These are phyloP conservation scores for Carex littledalei DNA, from an alignment of 176 grass and related monocot genomes.

Conservation along the genomic window DNA sequence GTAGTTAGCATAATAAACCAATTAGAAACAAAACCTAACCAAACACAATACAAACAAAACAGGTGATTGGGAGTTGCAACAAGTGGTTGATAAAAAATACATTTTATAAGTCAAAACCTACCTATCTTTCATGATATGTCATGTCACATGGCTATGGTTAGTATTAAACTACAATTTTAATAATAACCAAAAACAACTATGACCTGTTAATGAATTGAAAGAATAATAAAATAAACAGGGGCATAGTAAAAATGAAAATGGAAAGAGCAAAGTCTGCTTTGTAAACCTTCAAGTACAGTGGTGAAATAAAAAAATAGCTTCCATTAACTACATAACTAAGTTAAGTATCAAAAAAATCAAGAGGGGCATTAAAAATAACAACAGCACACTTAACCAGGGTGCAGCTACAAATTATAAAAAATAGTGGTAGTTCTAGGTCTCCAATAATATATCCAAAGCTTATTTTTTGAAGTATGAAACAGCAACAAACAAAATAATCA, in stretches of 20 bases:
- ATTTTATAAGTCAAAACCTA: neutral
- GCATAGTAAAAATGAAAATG: neutral
- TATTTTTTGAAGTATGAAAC: neutral
- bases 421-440: neutral
- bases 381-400: neutral
- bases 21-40: neutral
- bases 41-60: neutral
- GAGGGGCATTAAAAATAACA: conserved; percentile 1
- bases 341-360: neutral
- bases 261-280: neutral
- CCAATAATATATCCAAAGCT: neutral
- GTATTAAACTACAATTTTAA: neutral
- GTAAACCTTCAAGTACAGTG: neutral
- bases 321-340: neutral
- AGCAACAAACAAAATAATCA: neutral
- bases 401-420: neutral
- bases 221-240: neutral
- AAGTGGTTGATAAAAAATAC: neutral
- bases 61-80: neutral
- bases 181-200: neutral
- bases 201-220: neutral
- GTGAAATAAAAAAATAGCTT: neutral
- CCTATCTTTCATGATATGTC: neutral
- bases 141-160: neutral
- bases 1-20: neutral